phyloP scores from a whole-genome alignment of 2,329 filamentous ascomycete genomes.

The Aspergillus ustus region DNA sequence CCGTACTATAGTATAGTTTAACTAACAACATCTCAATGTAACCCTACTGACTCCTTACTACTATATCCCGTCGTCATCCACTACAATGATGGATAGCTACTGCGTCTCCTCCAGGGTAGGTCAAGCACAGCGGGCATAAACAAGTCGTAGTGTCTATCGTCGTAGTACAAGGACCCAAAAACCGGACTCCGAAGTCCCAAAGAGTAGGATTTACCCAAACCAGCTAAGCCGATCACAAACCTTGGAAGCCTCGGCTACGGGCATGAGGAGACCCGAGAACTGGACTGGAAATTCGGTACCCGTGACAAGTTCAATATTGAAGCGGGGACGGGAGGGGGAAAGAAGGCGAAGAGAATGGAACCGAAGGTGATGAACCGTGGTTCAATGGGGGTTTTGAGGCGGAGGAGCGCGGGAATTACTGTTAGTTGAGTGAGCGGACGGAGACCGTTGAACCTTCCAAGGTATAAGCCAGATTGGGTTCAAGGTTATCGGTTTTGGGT shows the following conservation, averaged over 20 bases:
- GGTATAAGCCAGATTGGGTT: neutral
- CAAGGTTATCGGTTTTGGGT: neutral
- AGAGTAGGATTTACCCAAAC: neutral
- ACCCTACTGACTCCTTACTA: neutral
- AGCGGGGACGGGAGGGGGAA: neutral
- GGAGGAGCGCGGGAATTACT: too few relatives aligned
- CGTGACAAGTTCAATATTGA: neutral
- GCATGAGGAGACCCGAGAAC: neutral
- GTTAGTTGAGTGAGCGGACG: neutral
- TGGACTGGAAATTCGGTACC: neutral
- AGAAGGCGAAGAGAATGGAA: conserved; percentile 14
- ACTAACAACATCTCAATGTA: neutral
- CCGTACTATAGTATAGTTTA: neutral
- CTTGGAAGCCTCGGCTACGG: neutral
- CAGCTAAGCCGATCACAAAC: too few relatives aligned
- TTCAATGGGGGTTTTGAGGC: neutral
- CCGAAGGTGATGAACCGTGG: conserved; percentile 15
- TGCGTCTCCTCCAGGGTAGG: neutral
- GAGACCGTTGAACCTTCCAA: neutral
- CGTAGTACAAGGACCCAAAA: neutral
- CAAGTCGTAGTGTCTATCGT: neutral
- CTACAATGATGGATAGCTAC: neutral
- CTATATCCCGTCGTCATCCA: neutral
- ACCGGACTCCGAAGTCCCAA: neutral
- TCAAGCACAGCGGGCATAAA: neutral